Evolutionary conservation across 129 eudicot genomes (phyloP).

Genomic region (Chrysanthemum seticuspe): DNA sequence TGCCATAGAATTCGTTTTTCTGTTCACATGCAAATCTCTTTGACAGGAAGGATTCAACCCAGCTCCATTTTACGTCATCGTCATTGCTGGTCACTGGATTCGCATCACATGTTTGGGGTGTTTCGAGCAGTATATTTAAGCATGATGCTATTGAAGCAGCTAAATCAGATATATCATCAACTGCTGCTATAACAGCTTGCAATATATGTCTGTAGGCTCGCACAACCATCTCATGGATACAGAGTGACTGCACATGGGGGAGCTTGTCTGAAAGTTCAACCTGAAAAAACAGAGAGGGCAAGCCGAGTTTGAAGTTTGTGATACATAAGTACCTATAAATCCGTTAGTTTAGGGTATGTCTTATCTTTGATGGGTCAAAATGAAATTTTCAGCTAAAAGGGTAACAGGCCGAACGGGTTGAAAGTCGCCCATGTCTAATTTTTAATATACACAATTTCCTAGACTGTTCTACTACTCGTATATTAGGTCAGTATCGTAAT

Average conservation of each 20-base stretch:
- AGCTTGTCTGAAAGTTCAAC: constrained; percentile 98
- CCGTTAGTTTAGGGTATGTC: too few species aligned
- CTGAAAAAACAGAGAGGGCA: constrained; percentile 29
- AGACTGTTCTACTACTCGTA: too few species aligned
- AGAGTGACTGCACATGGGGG: constrained; percentile 90
- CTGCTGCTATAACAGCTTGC: constrained; percentile 89
- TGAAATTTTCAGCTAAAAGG: too few species aligned
- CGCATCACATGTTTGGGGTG: constrained; percentile 27
- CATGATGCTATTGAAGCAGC: constrained; percentile 77
- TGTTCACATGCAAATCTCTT: constrained; percentile 80
- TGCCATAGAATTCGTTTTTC: constrained; percentile 56
- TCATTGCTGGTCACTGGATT: constrained; percentile 12
- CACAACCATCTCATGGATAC: constrained; percentile 94
- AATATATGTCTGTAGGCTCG: constrained; percentile 88
- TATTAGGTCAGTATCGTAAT: too few species aligned
- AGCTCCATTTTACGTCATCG: constrained; percentile 69
- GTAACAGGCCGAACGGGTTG: too few species aligned
- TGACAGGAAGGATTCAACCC: constrained; percentile 72
- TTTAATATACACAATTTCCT: too few species aligned
- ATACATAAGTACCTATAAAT: not conserved
- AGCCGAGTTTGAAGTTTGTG: not conserved
- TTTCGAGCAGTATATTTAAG: constrained; percentile 72
- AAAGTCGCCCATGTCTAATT: too few species aligned
- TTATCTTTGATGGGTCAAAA: too few species aligned
- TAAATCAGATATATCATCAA: constrained; percentile 55